Percentiles rank a stretch among this genome's conserved stretches.
phyloP scores from a whole-genome alignment of 345 rosid species.

The Gossypium longicalyx region DNA sequence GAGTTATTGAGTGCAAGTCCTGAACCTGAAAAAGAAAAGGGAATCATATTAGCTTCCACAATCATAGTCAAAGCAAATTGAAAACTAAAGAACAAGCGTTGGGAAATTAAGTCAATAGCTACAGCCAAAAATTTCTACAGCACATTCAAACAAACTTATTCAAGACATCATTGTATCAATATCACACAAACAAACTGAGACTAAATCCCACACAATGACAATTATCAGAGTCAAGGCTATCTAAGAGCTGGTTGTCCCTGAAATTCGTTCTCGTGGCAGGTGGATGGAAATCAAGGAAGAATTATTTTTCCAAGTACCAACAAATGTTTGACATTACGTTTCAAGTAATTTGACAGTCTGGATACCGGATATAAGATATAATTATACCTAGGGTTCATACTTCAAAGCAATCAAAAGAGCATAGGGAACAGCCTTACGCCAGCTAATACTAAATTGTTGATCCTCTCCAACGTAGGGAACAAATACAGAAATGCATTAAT shows the following conservation, averaged over 20 bases:
- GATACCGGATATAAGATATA: not conserved
- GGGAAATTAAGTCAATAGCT: not conserved
- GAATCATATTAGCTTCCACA: constrained; percentile 14
- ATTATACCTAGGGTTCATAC: not conserved
- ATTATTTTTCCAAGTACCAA: not conserved
- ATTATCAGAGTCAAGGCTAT: not conserved
- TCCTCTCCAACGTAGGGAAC: not conserved
- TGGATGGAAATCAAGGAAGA: not conserved
- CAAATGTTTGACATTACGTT: not conserved
- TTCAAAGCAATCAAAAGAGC: not conserved
- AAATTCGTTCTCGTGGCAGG: not conserved
- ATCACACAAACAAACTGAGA: not conserved
- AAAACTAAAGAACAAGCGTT: not conserved
- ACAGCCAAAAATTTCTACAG: not conserved
- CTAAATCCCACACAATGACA: not conserved
- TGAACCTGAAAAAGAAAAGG: constrained; percentile 58
- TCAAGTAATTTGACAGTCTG: not conserved
- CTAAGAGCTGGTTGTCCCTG: not conserved
- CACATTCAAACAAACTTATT: constrained; percentile 1
- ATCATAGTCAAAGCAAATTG: constrained; percentile 8
- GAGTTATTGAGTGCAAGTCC: constrained; percentile 89
- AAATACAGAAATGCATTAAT: not conserved
- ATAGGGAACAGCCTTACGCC: not conserved
- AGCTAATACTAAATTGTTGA: not conserved
- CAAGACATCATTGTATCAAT: not conserved